Percentiles rank a stretch among this genome's conserved stretches.
Evolutionary conservation across 306 rosid species (phyloP).

Genomic region (Casuarina glauca): DNA sequence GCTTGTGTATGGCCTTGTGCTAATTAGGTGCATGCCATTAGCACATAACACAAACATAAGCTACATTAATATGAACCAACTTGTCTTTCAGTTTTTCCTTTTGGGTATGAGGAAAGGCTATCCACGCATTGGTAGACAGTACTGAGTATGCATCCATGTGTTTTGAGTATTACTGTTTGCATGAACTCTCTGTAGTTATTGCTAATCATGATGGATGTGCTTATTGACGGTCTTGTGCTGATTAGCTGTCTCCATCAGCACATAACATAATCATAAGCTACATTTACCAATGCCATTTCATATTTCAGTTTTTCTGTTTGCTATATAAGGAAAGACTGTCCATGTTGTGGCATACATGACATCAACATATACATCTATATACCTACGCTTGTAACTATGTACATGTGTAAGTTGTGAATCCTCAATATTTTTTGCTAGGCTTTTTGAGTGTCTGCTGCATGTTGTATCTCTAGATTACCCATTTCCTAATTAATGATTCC

Average conservation of each 20-base stretch:
- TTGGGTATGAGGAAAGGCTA: slow-evolving; percentile 15
- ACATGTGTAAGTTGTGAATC: not conserved
- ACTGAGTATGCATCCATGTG: not conserved
- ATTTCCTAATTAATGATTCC: not conserved
- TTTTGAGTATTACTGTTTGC: not conserved
- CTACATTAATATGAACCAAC: slow-evolving; percentile 33
- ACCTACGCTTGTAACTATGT: not conserved
- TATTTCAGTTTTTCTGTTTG: not conserved
- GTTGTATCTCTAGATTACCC: not conserved
- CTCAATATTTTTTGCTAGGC: not conserved
- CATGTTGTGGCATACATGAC: slow-evolving; percentile 18
- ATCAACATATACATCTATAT: not conserved
- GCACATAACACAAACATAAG: slow-evolving; percentile 40
- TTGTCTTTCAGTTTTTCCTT: slow-evolving; percentile 35
- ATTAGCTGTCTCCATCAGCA: slow-evolving; percentile 27
- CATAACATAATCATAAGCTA: slow-evolving; percentile 43
- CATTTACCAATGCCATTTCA: slow-evolving; percentile 11
- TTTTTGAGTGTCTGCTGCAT: not conserved
- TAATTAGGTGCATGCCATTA: slow-evolving; percentile 26
- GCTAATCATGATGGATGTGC: slow-evolving; percentile 1
- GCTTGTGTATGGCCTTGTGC: slow-evolving; percentile 54
- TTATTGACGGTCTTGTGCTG: slow-evolving; percentile 39
- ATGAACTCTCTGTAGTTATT: not conserved
- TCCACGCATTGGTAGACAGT: slow-evolving; percentile 2
- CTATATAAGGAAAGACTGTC: not conserved